phyloP scores from a whole-genome alignment of 768 basidiomycete genomes.

The Boletus subcaerulescens region DNA sequence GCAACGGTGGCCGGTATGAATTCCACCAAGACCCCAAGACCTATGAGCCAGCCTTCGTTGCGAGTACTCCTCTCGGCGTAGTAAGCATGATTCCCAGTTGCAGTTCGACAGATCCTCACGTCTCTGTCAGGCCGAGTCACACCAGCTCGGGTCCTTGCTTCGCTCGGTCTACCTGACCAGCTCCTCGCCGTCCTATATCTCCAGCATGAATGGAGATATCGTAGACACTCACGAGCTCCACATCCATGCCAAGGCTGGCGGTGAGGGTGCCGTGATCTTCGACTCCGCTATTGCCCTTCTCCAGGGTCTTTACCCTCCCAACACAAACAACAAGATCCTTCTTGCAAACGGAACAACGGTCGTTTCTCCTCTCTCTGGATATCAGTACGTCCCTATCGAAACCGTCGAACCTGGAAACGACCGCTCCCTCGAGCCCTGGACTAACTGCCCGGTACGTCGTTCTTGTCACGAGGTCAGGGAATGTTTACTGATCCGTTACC shows the following conservation, averaged over 20 bases:
- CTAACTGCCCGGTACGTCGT: constrained; percentile 48
- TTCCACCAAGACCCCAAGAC: constrained; percentile 71
- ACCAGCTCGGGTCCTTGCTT: constrained; percentile 58
- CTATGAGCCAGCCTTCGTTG: constrained; percentile 59
- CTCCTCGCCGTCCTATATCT: constrained; percentile 66
- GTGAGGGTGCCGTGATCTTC: constrained; percentile 83
- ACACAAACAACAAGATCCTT: constrained; percentile 61
- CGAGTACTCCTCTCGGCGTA: constrained; percentile 75
- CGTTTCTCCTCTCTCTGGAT: constrained; percentile 72
- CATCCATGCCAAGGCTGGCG: constrained; percentile 77
- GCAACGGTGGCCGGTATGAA: constrained; percentile 72
- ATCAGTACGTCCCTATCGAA: constrained; percentile 86
- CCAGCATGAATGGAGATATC: constrained; percentile 61
- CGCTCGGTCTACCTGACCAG: constrained; percentile 65
- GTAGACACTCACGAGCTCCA: constrained; percentile 73
- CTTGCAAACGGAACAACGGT: constrained; percentile 78
- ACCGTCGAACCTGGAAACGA: constrained; percentile 85
- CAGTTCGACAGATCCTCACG: neutral
- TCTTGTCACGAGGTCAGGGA: neutral
- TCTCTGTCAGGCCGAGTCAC: constrained; percentile 55
- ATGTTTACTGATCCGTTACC: constrained; percentile 12
- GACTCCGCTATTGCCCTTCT: constrained; percentile 82
- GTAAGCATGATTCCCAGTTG: constrained; percentile 34
- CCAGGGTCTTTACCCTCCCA: constrained; percentile 87
- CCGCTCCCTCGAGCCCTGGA: constrained; percentile 82